Evolutionary conservation across 108 stramenopile species (phyloP).

Genomic region (Discostella pseudostelligera): DNA sequence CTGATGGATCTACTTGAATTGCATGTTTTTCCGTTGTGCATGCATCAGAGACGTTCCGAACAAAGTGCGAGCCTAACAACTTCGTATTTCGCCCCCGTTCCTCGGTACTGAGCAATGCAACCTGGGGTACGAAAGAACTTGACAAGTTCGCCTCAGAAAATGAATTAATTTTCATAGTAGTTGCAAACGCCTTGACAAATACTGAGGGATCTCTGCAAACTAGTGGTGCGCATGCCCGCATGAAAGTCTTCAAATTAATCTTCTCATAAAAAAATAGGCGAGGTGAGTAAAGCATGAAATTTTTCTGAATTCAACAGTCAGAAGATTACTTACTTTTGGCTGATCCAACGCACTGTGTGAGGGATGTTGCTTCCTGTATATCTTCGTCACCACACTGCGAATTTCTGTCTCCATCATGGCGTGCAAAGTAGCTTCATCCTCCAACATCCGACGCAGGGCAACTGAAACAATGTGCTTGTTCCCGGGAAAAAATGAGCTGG

Average conservation of each 20-base stretch:
- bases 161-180: conserved; percentile 46
- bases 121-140: conserved; percentile 25
- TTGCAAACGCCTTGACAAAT: conserved; percentile 71
- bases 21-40: conserved; percentile 18
- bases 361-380: conserved; percentile 53
- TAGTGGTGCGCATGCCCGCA: conserved; percentile 61
- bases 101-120: conserved; percentile 46
- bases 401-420: conserved; percentile 92
- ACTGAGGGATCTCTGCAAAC: conserved; percentile 69
- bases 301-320: no score
- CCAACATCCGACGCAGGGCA: conserved; percentile 80
- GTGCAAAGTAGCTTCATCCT: conserved; percentile 86
- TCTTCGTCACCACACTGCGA: conserved; percentile 54
- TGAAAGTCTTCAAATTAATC: conserved; percentile 46
- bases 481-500: conserved; percentile 68
- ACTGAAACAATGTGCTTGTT: conserved; percentile 63
- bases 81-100: conserved; percentile 53
- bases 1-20: conserved; percentile 44
- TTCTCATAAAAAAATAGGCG: no score
- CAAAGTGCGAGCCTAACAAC: conserved; percentile 33
- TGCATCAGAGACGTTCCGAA: not conserved
- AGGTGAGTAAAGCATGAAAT: no score
- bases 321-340: conserved; percentile 42
- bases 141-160: not conserved
- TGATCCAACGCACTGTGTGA: conserved; percentile 25